Conservation (phyloP, 768 basidiomycete genomes). For the Russula vinacea region DNA sequence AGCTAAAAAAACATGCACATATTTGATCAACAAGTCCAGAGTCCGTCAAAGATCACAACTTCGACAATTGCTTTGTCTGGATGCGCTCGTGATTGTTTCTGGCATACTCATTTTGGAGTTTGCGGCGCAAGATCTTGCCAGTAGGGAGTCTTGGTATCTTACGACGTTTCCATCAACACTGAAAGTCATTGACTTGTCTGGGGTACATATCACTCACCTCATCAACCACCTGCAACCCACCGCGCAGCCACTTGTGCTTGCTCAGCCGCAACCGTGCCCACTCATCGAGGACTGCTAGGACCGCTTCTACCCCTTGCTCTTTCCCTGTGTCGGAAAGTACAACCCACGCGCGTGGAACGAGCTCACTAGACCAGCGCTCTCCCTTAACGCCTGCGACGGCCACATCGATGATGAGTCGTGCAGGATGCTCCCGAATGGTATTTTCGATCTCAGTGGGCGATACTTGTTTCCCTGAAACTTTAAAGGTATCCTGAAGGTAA, state of each 20-base stretch:
- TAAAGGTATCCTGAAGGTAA: slow-evolving; percentile 61
- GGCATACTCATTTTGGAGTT: slow-evolving; percentile 48
- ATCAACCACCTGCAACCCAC: slow-evolving; percentile 63
- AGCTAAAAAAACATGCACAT: not conserved
- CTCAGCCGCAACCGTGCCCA: slow-evolving; percentile 66
- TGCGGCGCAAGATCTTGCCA: slow-evolving; percentile 65
- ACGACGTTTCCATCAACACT: not conserved
- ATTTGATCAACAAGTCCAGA: not conserved
- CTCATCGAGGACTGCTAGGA: slow-evolving; percentile 48
- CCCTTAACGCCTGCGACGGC: slow-evolving; percentile 73
- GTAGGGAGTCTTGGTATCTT: slow-evolving; percentile 75
- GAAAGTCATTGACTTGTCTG: not conserved
- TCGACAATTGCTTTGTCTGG: not conserved
- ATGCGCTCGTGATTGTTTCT: not conserved
- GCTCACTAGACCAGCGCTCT: slow-evolving; percentile 67
- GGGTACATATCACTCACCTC: slow-evolving; percentile 51
- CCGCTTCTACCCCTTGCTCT: slow-evolving; percentile 42
- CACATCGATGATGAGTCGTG: slow-evolving; percentile 51
- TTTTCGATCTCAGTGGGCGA: slow-evolving; percentile 78
- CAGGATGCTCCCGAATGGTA: slow-evolving; percentile 58
- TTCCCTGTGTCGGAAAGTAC: slow-evolving; percentile 59
- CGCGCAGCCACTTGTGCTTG: slow-evolving; percentile 73
- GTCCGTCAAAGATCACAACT: not conserved
- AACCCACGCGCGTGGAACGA: slow-evolving; percentile 75
- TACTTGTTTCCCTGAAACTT: slow-evolving; percentile 76